These are phyloP conservation scores for Platanthera zijinensis DNA, from an alignment of 106 monocot genomes.

Conservation along the genomic window DNA sequence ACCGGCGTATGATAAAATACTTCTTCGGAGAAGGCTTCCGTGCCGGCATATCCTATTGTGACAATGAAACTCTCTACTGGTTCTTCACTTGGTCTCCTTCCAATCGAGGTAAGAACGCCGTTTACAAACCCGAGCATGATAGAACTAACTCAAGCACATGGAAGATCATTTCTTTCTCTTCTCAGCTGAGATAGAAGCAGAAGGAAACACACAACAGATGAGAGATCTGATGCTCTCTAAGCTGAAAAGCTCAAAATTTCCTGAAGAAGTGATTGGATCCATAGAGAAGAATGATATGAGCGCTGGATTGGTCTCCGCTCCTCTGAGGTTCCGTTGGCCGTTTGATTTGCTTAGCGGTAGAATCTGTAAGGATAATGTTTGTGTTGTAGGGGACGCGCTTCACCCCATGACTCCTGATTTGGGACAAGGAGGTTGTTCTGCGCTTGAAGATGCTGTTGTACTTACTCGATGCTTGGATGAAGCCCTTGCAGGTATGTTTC, in stretches of 20 bases:
- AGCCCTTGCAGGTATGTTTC: slow-evolving; percentile 11
- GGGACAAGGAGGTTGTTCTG: slow-evolving; percentile 69
- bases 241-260: slow-evolving; percentile 24
- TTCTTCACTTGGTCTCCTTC: slow-evolving; percentile 50
- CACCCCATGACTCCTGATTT: slow-evolving; percentile 86
- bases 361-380: slow-evolving; percentile 39
- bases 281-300: slow-evolving; percentile 43
- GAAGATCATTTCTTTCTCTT: neutral
- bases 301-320: slow-evolving; percentile 35
- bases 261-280: slow-evolving; percentile 23
- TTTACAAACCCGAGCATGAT: neutral
- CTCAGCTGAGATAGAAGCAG: slow-evolving; percentile 30
- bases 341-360: slow-evolving; percentile 37
- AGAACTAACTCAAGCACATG: neutral
- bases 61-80: slow-evolving; percentile 56
- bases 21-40: slow-evolving; percentile 38
- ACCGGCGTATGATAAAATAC: slow-evolving; percentile 24
- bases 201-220: slow-evolving; percentile 17
- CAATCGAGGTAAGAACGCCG: slow-evolving; percentile 16
- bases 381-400: slow-evolving; percentile 68
- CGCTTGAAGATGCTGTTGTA: slow-evolving; percentile 63
- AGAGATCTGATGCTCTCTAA: slow-evolving; percentile 24
- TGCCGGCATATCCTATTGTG: slow-evolving; percentile 30
- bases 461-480: slow-evolving; percentile 53
- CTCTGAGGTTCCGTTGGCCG: slow-evolving; percentile 43